phyloP scores from a whole-genome alignment of 2,329 filamentous ascomycete species.

The Colletotrichum aenigma region DNA sequence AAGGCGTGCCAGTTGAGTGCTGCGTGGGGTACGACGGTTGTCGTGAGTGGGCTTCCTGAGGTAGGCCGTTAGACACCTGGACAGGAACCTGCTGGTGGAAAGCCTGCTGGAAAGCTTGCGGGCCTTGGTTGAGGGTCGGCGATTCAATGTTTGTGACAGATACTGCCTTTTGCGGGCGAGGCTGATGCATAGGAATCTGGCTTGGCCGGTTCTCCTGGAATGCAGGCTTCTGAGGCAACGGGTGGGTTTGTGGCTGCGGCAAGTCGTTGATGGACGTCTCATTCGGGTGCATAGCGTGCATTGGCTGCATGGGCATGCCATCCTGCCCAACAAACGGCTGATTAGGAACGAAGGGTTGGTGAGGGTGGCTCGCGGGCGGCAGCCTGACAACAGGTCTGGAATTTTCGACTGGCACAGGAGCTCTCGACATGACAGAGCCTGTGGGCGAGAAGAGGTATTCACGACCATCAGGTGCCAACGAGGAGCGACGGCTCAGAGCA shows the following conservation, averaged over 20 bases:
- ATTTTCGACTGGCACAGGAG: slow-evolving; percentile 64
- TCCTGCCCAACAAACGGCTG: slow-evolving; percentile 23
- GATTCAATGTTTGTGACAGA: slow-evolving; percentile 93
- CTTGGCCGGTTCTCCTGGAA: slow-evolving; percentile 61
- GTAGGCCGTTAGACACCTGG: slow-evolving; percentile 65
- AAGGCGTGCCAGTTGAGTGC: slow-evolving; percentile 75
- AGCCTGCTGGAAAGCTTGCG: slow-evolving; percentile 86
- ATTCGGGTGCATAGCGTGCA: slow-evolving; percentile 9
- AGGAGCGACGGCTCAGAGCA: slow-evolving; percentile 88
- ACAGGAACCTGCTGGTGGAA: slow-evolving; percentile 95
- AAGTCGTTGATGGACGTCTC: slow-evolving; percentile 55
- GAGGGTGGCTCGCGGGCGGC: slow-evolving; percentile 61
- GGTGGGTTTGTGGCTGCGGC: slow-evolving; percentile 62
- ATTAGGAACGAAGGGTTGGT: slow-evolving; percentile 16
- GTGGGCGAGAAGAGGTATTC: slow-evolving; percentile 82
- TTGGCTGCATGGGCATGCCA: neutral
- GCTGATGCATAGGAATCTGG: slow-evolving; percentile 83
- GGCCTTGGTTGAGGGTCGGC: slow-evolving; percentile 65
- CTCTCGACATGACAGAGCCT: slow-evolving; percentile 76
- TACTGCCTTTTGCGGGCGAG: slow-evolving; percentile 91
- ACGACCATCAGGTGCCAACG: slow-evolving; percentile 67
- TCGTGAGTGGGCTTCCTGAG: slow-evolving; percentile 66
- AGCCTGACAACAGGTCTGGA: slow-evolving; percentile 80
- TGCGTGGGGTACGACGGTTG: slow-evolving; percentile 74
- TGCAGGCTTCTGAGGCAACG: slow-evolving; percentile 61